Conservation (phyloP, 1,284 basidiomycete genomes). For the Austroboletus olivaceoglutinosus region DNA sequence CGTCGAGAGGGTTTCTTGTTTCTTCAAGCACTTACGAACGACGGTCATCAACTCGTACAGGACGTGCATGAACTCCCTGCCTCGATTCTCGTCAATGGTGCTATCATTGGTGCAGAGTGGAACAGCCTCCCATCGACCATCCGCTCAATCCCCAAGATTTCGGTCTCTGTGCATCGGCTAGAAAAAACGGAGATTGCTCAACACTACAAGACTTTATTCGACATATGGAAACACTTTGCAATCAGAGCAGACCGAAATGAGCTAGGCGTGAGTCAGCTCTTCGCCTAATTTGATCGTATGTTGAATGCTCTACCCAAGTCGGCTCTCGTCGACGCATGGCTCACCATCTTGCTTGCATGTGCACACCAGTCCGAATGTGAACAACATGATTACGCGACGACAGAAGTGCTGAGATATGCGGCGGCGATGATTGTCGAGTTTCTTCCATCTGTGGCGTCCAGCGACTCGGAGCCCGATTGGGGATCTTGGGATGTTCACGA, state of each 20-base stretch:
- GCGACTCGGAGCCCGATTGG: slow-evolving; percentile 18
- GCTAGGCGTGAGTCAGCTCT: slow-evolving; percentile 26
- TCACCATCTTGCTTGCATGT: slow-evolving; percentile 51
- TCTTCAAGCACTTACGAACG: slow-evolving; percentile 39
- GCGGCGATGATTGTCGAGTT: slow-evolving; percentile 25
- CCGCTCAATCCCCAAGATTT: slow-evolving; percentile 22
- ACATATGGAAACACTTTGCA: slow-evolving; percentile 39
- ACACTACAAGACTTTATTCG: slow-evolving; percentile 45
- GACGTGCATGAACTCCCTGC: slow-evolving; percentile 20
- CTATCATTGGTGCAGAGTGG: slow-evolving; percentile 22
- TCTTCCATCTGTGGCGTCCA: slow-evolving; percentile 16
- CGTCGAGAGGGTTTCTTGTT: slow-evolving; percentile 39
- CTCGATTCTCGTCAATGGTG: slow-evolving; percentile 32
- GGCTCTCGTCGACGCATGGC: slow-evolving; percentile 45
- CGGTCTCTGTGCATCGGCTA: slow-evolving; percentile 36
- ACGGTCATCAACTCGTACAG: slow-evolving; percentile 15
- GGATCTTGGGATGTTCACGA: slow-evolving; percentile 29
- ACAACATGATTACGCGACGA: slow-evolving; percentile 35
- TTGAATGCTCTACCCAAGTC: slow-evolving; percentile 31
- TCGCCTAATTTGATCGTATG: not conserved
- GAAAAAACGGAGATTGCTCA: slow-evolving; percentile 43
- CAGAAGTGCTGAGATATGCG: slow-evolving; percentile 30
- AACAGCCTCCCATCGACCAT: slow-evolving; percentile 21
- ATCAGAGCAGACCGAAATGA: slow-evolving; percentile 11
- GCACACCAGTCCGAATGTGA: no score